Percentiles rank a stretch among this genome's conserved stretches.
Evolutionary conservation across 2,329 filamentous ascomycete species (phyloP).

Genomic region (Nemania serpens): DNA sequence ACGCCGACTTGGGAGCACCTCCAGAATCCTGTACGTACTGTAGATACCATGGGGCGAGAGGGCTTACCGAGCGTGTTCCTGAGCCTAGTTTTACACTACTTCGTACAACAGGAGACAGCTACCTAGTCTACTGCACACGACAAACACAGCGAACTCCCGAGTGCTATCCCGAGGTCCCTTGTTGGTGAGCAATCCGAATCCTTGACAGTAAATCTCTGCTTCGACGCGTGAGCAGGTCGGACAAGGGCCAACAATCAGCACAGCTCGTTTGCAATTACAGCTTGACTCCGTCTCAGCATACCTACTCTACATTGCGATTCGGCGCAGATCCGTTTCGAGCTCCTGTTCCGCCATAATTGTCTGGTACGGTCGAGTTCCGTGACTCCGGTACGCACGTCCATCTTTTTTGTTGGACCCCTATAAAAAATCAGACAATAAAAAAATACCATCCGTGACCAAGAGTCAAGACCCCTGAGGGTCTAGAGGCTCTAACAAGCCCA

Average conservation of each 20-base stretch:
- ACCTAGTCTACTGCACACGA: not conserved
- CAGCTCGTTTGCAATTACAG: constrained; percentile 28
- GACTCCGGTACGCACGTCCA: constrained; percentile 8
- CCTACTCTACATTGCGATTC: constrained; percentile 12
- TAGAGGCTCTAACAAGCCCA: constrained; percentile 24
- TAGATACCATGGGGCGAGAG: too few species aligned
- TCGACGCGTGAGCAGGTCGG: constrained; percentile 28
- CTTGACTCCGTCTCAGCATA: constrained; percentile 5
- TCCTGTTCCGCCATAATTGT: constrained; percentile 6
- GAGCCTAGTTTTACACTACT: constrained; percentile 1
- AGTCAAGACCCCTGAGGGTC: constrained; percentile 21
- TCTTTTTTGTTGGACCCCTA: constrained; percentile 13
- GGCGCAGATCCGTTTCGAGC: constrained; percentile 13
- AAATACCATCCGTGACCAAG: constrained; percentile 15
- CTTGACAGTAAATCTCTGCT: constrained; percentile 23
- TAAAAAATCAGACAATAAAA: not conserved
- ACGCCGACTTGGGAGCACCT: not conserved
- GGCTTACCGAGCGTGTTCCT: constrained; percentile 17
- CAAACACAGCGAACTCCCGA: constrained; percentile 7
- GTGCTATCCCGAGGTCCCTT: not conserved
- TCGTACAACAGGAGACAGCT: too few species aligned
- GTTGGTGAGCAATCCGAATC: not conserved
- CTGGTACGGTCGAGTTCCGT: constrained; percentile 5
- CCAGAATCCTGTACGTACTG: too few species aligned
- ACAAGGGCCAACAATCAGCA: constrained; percentile 15